These are phyloP conservation scores for Hirschfeldia incana DNA, from an alignment of 345 rosid genomes.

Conservation along the genomic window DNA sequence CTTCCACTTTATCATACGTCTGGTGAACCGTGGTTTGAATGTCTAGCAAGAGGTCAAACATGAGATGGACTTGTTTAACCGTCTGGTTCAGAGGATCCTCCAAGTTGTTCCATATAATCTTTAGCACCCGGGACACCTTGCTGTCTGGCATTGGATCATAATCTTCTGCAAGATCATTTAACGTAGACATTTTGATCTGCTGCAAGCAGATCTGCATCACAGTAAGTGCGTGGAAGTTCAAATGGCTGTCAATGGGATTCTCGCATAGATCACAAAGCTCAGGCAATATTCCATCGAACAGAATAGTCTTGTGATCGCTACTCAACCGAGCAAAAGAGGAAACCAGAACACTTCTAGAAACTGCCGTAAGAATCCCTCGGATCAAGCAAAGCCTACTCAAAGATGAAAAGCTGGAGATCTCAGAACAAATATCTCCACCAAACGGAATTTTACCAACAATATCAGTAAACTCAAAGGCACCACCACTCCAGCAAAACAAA, in stretches of 20 bases:
- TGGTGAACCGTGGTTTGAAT: conserved; percentile 57
- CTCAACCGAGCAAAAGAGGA: conserved; percentile 46
- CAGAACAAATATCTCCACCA: conserved; percentile 59
- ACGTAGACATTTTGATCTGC: conserved; percentile 80
- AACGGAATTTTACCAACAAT: conserved; percentile 59
- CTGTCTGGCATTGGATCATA: conserved; percentile 65
- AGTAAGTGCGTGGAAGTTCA: conserved; percentile 87
- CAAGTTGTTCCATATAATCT: conserved; percentile 92
- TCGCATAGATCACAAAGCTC: conserved; percentile 85
- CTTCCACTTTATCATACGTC: conserved; percentile 51
- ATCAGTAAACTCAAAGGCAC: conserved; percentile 39
- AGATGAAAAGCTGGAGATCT: conserved; percentile 57
- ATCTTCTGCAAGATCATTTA: conserved; percentile 44
- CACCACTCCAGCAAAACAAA: conserved; percentile 46
- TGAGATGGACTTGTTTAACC: conserved; percentile 90
- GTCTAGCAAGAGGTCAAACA: conserved; percentile 82
- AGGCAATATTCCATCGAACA: conserved; percentile 77
- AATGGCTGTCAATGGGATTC: conserved; percentile 90
- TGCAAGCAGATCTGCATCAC: conserved; percentile 97
- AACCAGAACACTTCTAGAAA: conserved; percentile 70
- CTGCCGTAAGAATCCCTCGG: conserved; percentile 94
- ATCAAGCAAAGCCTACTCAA: conserved; percentile 91
- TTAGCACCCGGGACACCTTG: conserved; percentile 63
- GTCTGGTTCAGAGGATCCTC: conserved; percentile 97
- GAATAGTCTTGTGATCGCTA: conserved; percentile 55